Base-by-base conservation (phyloP, 2,329 filamentous ascomycete species). In the Cercospora sp. region DNA sequence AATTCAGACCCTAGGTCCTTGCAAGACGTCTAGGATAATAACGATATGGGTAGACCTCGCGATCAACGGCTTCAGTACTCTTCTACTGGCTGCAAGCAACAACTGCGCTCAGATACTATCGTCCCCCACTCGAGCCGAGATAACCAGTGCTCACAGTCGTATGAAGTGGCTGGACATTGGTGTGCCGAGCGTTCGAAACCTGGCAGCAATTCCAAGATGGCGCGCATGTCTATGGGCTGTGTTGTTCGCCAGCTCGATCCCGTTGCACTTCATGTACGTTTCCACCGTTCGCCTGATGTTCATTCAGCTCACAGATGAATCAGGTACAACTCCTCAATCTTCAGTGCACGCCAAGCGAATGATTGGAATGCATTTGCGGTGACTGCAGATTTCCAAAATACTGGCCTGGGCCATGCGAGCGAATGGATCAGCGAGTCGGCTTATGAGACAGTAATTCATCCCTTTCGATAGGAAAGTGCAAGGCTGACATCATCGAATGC, bases 241-340 rank as follows among this genome's bases (percentile, higher is more conserved):
- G 45, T 9, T 49, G 9, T 49, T 49, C n/a, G 3, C 45, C 10
- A 49, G 45, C 18, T 21, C n/a, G 3, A 21, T 49, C 3, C 45
- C 45, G 45, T 10, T 49, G 10, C 45, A 49, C 5, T 24, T 49
- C 2, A 21, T 49, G 45, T 49, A 24, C 24, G 45, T 49, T 3
- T 3, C 3, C 1, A 8, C 0, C 9, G 8, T 3, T 3, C 7
- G 7, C 5, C 2, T 8, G 28, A 8, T 30, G 6, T 7, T n/a
- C 16, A 18, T 18, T 8, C 5, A 8, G 43, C 43, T 49, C 3
- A 49, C 43, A 24, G 2, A 18, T 1, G 2, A 2, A 1, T 1
- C 8, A 49, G 45, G 18, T 49, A 49, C 9, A 49, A 49, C 3
- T 49, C 45, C 18, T 21, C 18, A 9, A 49, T 49, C 24, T 21